Base-by-base conservation (phyloP, 345 rosid species). In the Bruguiera gymnorhiza region DNA sequence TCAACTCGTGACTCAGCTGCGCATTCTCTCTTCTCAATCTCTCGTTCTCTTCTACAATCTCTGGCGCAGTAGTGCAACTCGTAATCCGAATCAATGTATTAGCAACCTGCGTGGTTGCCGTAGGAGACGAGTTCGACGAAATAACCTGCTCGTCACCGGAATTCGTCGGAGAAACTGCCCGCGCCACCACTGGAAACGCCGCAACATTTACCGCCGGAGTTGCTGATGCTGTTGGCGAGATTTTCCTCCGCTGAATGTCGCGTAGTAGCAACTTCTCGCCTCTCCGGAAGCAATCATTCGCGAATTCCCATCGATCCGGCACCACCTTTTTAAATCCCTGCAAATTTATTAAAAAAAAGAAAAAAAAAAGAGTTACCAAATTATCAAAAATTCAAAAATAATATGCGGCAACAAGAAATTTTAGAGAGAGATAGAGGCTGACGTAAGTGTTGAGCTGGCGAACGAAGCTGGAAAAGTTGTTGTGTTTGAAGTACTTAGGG, bases 251-350 rank as follows among this genome's bases (percentile, higher is more conserved):
- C 71, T 91, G 98, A 53, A 93, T 93, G 59, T 93, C 96, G 18
- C 89, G 72, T 23, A 93, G 70, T 24, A 93, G 86, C 72, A 68
- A 82, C 71, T 81, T 89, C 72, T 93, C 88, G 32, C 96, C 94
- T 78, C 86, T 82, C 3, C 87, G 77, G 63, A 93, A 91, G 70
- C 66, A 85, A 13, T 91, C 97, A 72, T 93, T 93, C 0, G 96
- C 81, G 73, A 93, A 93, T 82, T 93, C 98, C 98, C 98, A 93
- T 4, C 96, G 91, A 74, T 93, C 98, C 39, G 98, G 93, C 2
- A 88, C 91, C 6, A 91, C 82, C 76, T 93, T 93, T 39, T 85
- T 86, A 53, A 91, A 93, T 69, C 98, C 96, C 98, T 93, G 11
- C 37, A 34, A 34, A 7, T 1, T 34, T 34, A 3, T 31, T 31